Percentiles rank a stretch among this genome's conserved stretches.
Evolutionary conservation across 1,284 basidiomycete genomes (phyloP).

Genomic region (Ceratobasidium sp.): DNA sequence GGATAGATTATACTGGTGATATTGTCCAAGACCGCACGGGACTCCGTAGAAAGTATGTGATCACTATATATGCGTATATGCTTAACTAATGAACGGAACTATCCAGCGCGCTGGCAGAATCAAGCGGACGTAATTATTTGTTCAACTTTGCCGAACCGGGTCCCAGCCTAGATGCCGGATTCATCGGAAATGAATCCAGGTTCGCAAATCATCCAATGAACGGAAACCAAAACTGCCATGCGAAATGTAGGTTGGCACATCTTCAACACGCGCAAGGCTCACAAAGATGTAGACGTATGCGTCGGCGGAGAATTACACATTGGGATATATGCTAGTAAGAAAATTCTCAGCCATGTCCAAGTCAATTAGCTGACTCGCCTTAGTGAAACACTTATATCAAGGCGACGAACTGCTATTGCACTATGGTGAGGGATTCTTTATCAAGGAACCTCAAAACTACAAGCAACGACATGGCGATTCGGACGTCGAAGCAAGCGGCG

Average conservation of each 20-base stretch:
- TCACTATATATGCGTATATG: not conserved
- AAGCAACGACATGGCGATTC: constrained; percentile 15
- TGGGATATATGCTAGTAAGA: constrained; percentile 22
- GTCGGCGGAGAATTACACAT: not conserved
- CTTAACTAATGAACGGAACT: not conserved
- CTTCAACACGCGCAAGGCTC: not conserved
- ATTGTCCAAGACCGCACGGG: not conserved
- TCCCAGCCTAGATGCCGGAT: not conserved
- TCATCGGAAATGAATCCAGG: constrained; percentile 7
- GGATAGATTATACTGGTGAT: constrained; percentile 22
- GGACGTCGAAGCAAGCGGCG: constrained; percentile 16
- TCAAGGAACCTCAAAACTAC: not conserved
- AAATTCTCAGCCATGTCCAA: no score
- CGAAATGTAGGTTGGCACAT: not conserved
- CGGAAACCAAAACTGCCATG: not conserved
- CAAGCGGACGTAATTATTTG: constrained; percentile 7
- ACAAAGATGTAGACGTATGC: not conserved
- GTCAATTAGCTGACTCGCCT: not conserved
- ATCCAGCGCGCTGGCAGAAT: not conserved
- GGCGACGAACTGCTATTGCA: constrained; percentile 9
- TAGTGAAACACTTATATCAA: not conserved
- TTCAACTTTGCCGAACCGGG: not conserved
- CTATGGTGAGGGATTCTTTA: constrained; percentile 1
- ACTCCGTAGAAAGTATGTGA: not conserved
- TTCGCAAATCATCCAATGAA: constrained; percentile 10